phyloP scores from a whole-genome alignment of 441 rosid genomes.

The Populus hybrid region DNA sequence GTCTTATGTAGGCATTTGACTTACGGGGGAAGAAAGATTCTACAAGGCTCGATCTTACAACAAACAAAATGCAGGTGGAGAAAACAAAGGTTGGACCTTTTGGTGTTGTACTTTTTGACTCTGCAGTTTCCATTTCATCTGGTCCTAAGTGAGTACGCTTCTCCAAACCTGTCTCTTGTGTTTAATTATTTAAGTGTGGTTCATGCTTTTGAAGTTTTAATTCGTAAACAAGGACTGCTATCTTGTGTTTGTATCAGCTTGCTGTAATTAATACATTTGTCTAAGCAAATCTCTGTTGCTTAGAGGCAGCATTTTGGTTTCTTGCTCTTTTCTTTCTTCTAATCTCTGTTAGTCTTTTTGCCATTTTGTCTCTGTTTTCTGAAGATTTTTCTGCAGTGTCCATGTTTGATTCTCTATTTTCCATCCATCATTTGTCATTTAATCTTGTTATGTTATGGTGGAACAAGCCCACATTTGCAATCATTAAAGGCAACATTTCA shows the following conservation, averaged over 20 bases:
- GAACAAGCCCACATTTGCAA: background rate
- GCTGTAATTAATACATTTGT: background rate
- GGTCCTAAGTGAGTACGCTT: conserved; percentile 62
- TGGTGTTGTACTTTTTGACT: conserved; percentile 76
- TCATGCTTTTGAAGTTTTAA: background rate
- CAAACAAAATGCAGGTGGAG: conserved; percentile 48
- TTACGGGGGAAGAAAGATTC: conserved; percentile 54
- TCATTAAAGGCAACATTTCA: background rate
- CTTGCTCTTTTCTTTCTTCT: background rate
- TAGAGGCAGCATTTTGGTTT: background rate
- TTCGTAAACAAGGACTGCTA: background rate
- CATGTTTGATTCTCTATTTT: conserved; percentile 1
- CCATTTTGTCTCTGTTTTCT: background rate
- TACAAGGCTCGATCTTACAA: conserved; percentile 67
- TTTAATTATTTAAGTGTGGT: background rate
- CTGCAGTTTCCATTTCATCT: conserved; percentile 77
- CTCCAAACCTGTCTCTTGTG: conserved; percentile 5
- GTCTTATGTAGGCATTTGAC: conserved; percentile 55
- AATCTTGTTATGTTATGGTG: background rate
- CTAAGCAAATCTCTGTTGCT: background rate
- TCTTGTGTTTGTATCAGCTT: background rate
- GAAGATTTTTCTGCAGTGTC: background rate
- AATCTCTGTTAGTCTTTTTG: background rate
- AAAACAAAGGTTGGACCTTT: conserved; percentile 96
- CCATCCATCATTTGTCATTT: background rate